phyloP scores from a whole-genome alignment of 257 asterid genomes.

The Striga asiatica region DNA sequence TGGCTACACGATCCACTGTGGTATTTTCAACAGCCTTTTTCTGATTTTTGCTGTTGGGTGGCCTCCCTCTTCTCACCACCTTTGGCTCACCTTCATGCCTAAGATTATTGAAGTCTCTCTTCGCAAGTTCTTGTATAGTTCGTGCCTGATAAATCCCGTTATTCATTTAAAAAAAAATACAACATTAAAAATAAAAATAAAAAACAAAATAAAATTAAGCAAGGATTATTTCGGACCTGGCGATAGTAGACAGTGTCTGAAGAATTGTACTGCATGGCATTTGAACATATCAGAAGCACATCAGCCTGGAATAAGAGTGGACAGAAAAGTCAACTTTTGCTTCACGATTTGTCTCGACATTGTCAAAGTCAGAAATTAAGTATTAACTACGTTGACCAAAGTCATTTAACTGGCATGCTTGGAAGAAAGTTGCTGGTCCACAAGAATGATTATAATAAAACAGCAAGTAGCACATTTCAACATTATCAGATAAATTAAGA shows the following conservation, averaged over 20 bases:
- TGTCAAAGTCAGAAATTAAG: slow-evolving; percentile 6
- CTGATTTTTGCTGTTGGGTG: slow-evolving; percentile 67
- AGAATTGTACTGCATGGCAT: slow-evolving; percentile 90
- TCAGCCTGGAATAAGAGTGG: slow-evolving; percentile 53
- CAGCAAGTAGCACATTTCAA: too few species aligned
- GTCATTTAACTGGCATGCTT: too few species aligned
- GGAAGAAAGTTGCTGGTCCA: too few species aligned
- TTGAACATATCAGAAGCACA: slow-evolving; percentile 75
- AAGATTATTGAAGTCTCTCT: slow-evolving; percentile 73
- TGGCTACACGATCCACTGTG: slow-evolving; percentile 37
- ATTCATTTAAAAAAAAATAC: not conserved
- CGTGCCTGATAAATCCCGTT: slow-evolving; percentile 47
- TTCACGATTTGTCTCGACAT: not conserved
- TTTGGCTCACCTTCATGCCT: slow-evolving; percentile 87
- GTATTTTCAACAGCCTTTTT: slow-evolving; percentile 45
- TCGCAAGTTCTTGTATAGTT: slow-evolving; percentile 72
- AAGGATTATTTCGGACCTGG: too few species aligned
- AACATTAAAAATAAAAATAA: too few species aligned
- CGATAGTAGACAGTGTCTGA: slow-evolving; percentile 76
- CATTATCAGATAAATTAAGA: too few species aligned
- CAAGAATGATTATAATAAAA: too few species aligned
- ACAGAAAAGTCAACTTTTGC: not conserved
- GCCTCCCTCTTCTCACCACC: slow-evolving; percentile 93
- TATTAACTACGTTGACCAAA: too few species aligned
- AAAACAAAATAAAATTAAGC: too few species aligned